A percentile compares a stretch with the other conserved stretches of the same genome.
phyloP scores from a whole-genome alignment of 345 rosid genomes.

The Brassica nigra region DNA sequence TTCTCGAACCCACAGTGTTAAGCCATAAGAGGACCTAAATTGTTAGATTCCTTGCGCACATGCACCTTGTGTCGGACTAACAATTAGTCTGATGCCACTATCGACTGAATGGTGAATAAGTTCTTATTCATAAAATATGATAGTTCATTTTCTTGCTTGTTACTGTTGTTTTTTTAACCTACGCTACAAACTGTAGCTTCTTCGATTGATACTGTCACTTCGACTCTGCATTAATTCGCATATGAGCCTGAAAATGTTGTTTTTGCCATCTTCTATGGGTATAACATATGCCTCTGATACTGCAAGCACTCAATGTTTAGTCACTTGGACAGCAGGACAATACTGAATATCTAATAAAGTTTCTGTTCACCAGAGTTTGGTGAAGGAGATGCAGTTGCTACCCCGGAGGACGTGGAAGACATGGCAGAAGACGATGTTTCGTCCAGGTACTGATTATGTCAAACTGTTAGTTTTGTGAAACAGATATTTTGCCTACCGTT shows the following conservation, averaged over 20 bases:
- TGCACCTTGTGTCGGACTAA: neutral
- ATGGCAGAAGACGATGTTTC: constrained; percentile 77
- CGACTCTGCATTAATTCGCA: neutral
- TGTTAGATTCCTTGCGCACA: neutral
- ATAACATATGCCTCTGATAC: neutral
- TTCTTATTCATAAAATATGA: neutral
- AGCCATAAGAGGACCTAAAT: neutral
- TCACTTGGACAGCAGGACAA: neutral
- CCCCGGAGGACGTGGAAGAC: constrained; percentile 67
- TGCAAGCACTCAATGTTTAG: neutral
- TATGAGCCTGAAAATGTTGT: constrained; percentile 15
- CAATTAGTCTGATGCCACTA: neutral
- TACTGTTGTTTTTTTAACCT: neutral
- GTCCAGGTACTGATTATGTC: constrained; percentile 62
- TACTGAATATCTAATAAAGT: constrained; percentile 24
- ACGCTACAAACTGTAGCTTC: neutral
- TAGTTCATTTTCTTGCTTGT: constrained; percentile 4
- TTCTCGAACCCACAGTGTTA: neutral
- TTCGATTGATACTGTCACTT: neutral
- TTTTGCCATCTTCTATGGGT: constrained; percentile 11
- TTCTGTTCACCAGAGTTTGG: constrained; percentile 49
- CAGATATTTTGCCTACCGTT: neutral
- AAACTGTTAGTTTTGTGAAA: constrained; percentile 7
- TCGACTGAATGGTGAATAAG: neutral
- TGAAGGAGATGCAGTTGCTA: constrained; percentile 59